Base-by-base conservation (phyloP, 345 rosid genomes). In the Brassica rapa region DNA sequence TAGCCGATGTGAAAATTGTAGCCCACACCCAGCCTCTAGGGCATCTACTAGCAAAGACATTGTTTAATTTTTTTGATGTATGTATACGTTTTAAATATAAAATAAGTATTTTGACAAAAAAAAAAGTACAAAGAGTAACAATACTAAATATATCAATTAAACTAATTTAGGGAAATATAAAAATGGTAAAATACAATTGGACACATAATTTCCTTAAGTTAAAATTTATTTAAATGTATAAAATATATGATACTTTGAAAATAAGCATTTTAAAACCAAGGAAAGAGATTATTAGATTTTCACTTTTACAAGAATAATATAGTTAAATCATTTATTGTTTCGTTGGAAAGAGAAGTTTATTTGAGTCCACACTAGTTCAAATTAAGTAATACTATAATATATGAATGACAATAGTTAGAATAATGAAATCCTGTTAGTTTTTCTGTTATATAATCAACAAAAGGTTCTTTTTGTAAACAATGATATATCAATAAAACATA, bases 1-100 rank as follows among this genome's bases (percentile, higher is more conserved):
- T 78, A 66, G 68, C 37, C 53, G 14, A 77, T 71, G 81, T 62
- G 25, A 60, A 77, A 71, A 21, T 24, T 65, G 46, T 72, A 71
- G 59, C 9, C 56, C 59, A 53, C 24, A 19, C 16, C 53, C 15
- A 51, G 74, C 59, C 59, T 53, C 15, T 51, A 51, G 74, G 73
- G 35, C 59, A 72, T 46, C 73, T 49, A 66, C 49, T 19, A 57
- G 69, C 29, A 32, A 37, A 68, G 12, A 30, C 30, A 32, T 27
- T 37, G 4, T 3, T 24, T 65, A 53, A 23, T 33, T 21, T 66
- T 8, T 9, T 1, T 24, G 55, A 12, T 12, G 16, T 12, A 46
- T 3, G 15, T 41, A 51, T 46, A 46, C 15, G 15, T 12, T 46
- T 12, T 46, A 12, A 10, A 41, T 41, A 41, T 41, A 41, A 10